Evolutionary conservation across 2,329 filamentous ascomycete species (phyloP).

Genomic region (Aureobasidium sp.): DNA sequence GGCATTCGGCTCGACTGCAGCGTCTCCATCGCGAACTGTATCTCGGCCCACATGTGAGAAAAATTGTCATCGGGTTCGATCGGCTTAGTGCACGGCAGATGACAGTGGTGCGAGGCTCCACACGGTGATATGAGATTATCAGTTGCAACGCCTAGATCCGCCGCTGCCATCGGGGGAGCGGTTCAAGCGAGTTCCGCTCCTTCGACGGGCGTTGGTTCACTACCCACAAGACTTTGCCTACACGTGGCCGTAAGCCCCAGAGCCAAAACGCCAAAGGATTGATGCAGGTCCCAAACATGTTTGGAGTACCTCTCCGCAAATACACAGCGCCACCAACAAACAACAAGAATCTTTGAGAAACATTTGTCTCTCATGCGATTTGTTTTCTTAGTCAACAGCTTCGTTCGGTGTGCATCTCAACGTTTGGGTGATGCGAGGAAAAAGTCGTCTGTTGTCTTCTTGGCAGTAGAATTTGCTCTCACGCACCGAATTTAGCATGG

Average conservation of each 20-base stretch:
- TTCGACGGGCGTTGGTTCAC: background rate
- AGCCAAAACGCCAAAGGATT: constrained; percentile 9
- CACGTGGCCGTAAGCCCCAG: constrained; percentile 8
- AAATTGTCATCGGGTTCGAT: constrained; percentile 4
- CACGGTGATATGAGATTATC: constrained; percentile 7
- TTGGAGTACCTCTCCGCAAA: constrained; percentile 4
- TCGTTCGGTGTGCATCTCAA: background rate
- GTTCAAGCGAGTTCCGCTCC: background rate
- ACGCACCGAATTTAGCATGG: constrained; percentile 2
- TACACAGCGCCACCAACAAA: background rate
- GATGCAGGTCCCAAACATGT: constrained; percentile 4
- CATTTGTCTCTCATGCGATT: background rate
- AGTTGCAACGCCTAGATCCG: constrained; percentile 13
- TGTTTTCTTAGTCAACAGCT: background rate
- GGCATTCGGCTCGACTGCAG: background rate
- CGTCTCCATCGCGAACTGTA: background rate
- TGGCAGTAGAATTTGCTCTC: constrained; percentile 15
- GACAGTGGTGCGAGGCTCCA: constrained; percentile 10
- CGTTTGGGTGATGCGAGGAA: background rate
- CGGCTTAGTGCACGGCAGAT: constrained; percentile 8
- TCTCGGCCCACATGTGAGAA: background rate
- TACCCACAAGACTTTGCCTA: background rate
- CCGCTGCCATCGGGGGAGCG: constrained; percentile 1
- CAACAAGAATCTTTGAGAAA: background rate
- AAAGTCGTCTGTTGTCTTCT: constrained; percentile 6